Evolutionary conservation across 192 early-diverging fungal genomes (phyloP), one percentile per base, ranked within the genome.

Genomic region (Linnemannia zychae): DNA sequence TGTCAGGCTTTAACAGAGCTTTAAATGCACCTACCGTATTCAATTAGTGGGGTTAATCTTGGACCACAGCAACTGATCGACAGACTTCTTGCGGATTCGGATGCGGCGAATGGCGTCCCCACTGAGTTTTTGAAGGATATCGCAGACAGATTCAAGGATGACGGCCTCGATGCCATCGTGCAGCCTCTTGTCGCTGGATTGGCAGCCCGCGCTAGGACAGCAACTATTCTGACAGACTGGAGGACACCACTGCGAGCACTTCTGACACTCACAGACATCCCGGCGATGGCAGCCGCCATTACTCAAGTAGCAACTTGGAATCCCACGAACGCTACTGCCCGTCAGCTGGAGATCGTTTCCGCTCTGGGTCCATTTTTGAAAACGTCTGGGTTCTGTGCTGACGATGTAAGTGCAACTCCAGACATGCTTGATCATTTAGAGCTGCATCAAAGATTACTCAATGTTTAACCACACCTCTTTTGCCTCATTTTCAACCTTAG

Each of bases 331-430:
- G 73, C 82, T 0, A 87, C 83, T 11, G 92, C 94, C 0, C 84
- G 84, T 34, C 89, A 76, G 31, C 79, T 96, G 20, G 95, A 96
- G 75, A 71, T 91, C 5, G 65, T 90, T 16, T 92, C 94, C n/a
- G 81, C 96, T 40, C 87, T 97, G 1, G 96, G 96, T 4, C 95
- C 94, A 15, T 96, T 96, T 63, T 92, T 96, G 72, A 84, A 81
- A 53, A 70, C 91, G 1, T 90, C 88, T 53, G 91, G 79, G 38
- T 94, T 93, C 48, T 91, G 88, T 17, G 77, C 78, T 31, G 86
- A 89, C 73, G 89, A 87, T 71, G 87, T 90, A 82, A 80, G 88
- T 70, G 36, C 9, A 63, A 63, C 28, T 15, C n/a, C n/a, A 44
- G 28, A 4, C 57, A n/a, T 36, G 12, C 15, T 37, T 37, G 12